A percentile compares a stretch with the other conserved stretches of the same genome.
These are phyloP conservation scores for Penicillium soppii DNA, from an alignment of 495 filamentous ascomycete species.

Conservation along the genomic window DNA sequence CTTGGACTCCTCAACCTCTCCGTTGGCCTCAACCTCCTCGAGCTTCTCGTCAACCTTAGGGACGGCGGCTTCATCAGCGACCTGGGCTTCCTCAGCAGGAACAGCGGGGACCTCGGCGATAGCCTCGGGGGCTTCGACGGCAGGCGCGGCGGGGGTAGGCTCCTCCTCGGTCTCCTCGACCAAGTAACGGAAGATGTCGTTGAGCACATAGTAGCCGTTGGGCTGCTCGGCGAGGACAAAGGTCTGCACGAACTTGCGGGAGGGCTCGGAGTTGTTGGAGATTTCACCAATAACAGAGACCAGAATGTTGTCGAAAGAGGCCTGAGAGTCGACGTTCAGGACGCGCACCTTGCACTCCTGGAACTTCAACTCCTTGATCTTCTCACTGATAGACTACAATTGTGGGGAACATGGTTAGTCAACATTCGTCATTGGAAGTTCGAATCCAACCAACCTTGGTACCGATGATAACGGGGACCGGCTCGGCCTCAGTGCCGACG, in stretches of 20 bases:
- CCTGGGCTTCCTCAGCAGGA: constrained; percentile 34
- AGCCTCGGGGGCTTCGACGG: constrained; percentile 31
- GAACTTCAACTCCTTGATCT: constrained; percentile 88
- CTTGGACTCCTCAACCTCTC: constrained; percentile 27
- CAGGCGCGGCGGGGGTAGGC: constrained; percentile 48
- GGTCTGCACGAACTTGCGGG: constrained; percentile 96
- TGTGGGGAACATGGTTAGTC: constrained; percentile 1
- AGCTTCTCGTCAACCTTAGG: constrained; percentile 62
- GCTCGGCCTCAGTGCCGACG: constrained; percentile 82
- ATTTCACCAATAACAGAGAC: constrained; percentile 98
- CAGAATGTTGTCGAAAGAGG: constrained; percentile 86
- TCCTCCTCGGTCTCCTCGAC: constrained; percentile 74
- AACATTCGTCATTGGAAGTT: background rate
- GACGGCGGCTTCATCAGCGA: constrained; percentile 32
- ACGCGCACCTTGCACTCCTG: constrained; percentile 98
- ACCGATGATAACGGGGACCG: constrained; percentile 77
- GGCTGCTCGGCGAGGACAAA: constrained; percentile 96
- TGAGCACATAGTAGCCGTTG: constrained; percentile 96
- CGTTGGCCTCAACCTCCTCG: constrained; percentile 41
- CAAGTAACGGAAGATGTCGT: constrained; percentile 95
- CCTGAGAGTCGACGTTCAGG: constrained; percentile 95
- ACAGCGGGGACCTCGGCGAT: constrained; percentile 28
- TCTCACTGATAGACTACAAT: constrained; percentile 81
- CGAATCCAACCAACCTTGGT: constrained; percentile 63
- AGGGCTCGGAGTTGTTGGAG: constrained; percentile 84